Conservation (phyloP, 768 basidiomycete species). For the Tricholoma sp. region DNA sequence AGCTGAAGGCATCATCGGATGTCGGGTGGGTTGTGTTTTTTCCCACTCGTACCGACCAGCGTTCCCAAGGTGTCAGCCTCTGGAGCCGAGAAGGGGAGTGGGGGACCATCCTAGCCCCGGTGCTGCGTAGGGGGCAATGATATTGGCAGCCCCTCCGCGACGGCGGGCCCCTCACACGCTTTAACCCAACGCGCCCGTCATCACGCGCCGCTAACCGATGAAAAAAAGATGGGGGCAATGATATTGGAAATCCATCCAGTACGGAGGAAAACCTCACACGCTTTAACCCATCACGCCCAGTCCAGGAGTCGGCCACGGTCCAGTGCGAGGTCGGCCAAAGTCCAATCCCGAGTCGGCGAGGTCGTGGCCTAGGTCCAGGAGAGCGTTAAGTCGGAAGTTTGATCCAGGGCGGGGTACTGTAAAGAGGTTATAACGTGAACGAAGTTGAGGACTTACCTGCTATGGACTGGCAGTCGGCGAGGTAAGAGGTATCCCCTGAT, state of each 20-base stretch:
- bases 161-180: neutral
- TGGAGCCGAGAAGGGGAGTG: neutral
- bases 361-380: neutral
- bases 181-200: constrained; percentile 1
- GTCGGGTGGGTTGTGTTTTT: neutral
- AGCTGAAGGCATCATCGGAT: constrained; percentile 1
- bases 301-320: neutral
- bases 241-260: neutral
- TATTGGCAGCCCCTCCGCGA: neutral
- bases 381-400: neutral
- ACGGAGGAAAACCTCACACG: neutral
- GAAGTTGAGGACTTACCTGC: neutral
- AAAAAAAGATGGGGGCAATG: neutral
- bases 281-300: neutral
- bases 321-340: neutral
- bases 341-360: neutral
- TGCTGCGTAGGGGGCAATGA: neutral
- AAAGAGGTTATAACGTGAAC: neutral
- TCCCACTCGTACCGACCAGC: constrained; percentile 1
- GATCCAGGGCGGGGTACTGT: neutral
- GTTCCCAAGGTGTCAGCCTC: neutral
- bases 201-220: neutral
- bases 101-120: neutral
- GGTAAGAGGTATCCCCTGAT: neutral
- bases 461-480: neutral